Evolutionary conservation across 2,329 filamentous ascomycete genomes (phyloP).

Genomic region (Apiospora kogelbergensis): DNA sequence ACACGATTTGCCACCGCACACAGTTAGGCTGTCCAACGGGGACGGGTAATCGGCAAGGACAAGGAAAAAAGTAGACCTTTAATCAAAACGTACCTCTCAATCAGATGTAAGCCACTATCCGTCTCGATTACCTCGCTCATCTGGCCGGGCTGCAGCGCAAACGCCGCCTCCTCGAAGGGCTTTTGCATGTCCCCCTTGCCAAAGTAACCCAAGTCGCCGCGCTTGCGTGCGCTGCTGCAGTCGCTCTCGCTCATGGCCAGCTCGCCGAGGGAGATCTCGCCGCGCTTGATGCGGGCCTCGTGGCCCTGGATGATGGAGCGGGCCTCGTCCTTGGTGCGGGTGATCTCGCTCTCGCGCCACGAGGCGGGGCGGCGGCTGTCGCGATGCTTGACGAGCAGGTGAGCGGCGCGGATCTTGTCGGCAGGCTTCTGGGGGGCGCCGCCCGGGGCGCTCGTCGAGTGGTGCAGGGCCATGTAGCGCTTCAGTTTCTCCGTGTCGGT

Average conservation of each 20-base stretch:
- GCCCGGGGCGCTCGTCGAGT: slow-evolving; percentile 60
- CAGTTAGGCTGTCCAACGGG: neutral
- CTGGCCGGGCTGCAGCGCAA: slow-evolving; percentile 82
- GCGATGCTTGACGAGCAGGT: slow-evolving; percentile 90
- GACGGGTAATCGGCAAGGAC: neutral
- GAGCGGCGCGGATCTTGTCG: slow-evolving; percentile 90
- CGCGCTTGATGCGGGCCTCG: slow-evolving; percentile 72
- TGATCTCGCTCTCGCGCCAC: slow-evolving; percentile 90
- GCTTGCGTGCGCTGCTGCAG: slow-evolving; percentile 92
- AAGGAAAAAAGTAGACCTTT: neutral
- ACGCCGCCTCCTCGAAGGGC: slow-evolving; percentile 96
- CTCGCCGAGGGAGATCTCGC: slow-evolving; percentile 71
- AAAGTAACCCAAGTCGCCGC: slow-evolving; percentile 93
- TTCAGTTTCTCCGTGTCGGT: slow-evolving; percentile 93
- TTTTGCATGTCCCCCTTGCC: slow-evolving; percentile 96
- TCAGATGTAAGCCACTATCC: slow-evolving; percentile 91
- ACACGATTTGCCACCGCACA: neutral
- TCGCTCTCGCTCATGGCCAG: slow-evolving; percentile 88
- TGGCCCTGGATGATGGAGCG: slow-evolving; percentile 72
- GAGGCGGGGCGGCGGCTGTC: slow-evolving; percentile 86
- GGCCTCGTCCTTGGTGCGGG: slow-evolving; percentile 84
- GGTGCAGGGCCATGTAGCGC: slow-evolving; percentile 86
- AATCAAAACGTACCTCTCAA: slow-evolving; percentile 60
- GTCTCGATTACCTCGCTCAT: slow-evolving; percentile 88
- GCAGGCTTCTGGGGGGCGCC: slow-evolving; percentile 44